Evolutionary conservation across 2,329 filamentous ascomycete species (phyloP), one percentile per base, ranked within the genome.

Genomic region (Penicillium paneum): DNA sequence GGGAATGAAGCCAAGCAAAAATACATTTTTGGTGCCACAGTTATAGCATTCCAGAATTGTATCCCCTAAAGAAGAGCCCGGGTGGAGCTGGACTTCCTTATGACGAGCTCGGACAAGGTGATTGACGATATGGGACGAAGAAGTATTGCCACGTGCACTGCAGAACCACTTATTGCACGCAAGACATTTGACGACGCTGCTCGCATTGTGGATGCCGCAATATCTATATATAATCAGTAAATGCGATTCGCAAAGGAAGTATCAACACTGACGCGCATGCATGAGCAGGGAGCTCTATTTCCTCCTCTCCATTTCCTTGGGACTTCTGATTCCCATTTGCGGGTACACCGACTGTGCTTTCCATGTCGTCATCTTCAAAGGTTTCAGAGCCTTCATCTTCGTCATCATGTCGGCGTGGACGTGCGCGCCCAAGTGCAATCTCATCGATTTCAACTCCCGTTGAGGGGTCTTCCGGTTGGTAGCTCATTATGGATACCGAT

Each of bases 151-250:
- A 67, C 93, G 90, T 56, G 93, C 92, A 75, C 92, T 97, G 77
- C 94, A 99, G 74, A 99, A 99, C 94, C 94, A 99, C 73, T 97
- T 99, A 79, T 85, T 93, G 79, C 94, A 99, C 57, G 87, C 83
- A 57, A 99, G 81, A 71, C 94, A 99, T 77, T 97, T 97, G 66
- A 99, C 94, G 54, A 99, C 95, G 62, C 89, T 94, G 71, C 89
- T 88, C 2, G 94, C 88, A 55, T 95, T 96, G 78, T 99, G 94
- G 61, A 99, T 99, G 56, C 94, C 94, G 72, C 94, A 99, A 75
- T 97, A 97, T 36, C 91, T 94, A 42, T 31, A 46, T 43, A 57
- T 49, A 32, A 8, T 44, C 47, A 52, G 42, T 55, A 42, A 52
- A 52, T 26, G 13, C 19, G 59, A 42, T 15, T 69, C 71, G 45